phyloP scores from a whole-genome alignment of 768 basidiomycete species.

The Lactifluus volemus region DNA sequence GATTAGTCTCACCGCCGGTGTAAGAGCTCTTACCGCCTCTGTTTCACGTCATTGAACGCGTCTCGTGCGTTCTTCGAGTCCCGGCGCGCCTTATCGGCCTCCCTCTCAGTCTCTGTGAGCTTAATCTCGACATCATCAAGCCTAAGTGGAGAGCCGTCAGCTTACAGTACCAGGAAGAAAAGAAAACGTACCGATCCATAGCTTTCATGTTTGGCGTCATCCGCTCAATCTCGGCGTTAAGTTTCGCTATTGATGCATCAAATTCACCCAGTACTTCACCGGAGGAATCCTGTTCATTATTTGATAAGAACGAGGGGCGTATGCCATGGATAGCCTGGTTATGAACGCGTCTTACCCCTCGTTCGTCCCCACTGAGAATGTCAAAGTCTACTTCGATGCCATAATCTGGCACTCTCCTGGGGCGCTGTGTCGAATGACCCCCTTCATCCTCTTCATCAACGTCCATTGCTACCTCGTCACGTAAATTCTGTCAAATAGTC shows the following conservation, averaged over 20 bases:
- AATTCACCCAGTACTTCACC: constrained; percentile 59
- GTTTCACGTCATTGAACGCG: constrained; percentile 81
- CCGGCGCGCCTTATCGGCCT: constrained; percentile 86
- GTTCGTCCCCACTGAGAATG: constrained; percentile 63
- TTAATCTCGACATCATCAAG: constrained; percentile 80
- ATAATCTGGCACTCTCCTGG: constrained; percentile 66
- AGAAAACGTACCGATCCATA: constrained; percentile 62
- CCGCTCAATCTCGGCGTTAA: constrained; percentile 74
- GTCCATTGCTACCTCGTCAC: constrained; percentile 86
- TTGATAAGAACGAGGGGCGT: background rate
- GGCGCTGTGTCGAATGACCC: constrained; percentile 43
- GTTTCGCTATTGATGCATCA: constrained; percentile 61
- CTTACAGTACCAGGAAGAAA: background rate
- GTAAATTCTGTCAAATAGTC: constrained; percentile 46
- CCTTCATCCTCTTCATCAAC: constrained; percentile 83
- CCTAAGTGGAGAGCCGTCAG: constrained; percentile 29
- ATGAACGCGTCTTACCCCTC: constrained; percentile 38
- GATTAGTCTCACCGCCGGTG: background rate
- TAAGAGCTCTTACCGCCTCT: constrained; percentile 47
- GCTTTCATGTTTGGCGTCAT: constrained; percentile 98
- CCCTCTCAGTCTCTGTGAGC: constrained; percentile 80
- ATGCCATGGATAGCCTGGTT: background rate
- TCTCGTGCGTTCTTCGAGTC: constrained; percentile 89
- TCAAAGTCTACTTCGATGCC: constrained; percentile 88
- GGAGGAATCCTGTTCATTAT: constrained; percentile 41